Evolutionary conservation across 2,329 filamentous ascomycete genomes (phyloP), one percentile per base, ranked within the genome.

Genomic region (Fusarium ambrosium): DNA sequence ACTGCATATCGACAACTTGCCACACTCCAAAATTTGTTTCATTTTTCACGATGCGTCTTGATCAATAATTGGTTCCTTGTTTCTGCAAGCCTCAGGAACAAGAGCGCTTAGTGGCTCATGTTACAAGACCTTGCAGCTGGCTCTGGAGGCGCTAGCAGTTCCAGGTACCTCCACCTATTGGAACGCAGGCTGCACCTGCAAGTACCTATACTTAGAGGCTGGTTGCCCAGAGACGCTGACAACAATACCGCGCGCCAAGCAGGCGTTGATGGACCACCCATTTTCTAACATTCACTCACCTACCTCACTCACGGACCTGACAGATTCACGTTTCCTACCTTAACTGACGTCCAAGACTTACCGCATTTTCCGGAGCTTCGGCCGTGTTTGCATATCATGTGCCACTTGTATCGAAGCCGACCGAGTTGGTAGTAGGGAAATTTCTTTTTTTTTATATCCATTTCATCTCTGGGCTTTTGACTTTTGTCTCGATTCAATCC

Each of bases 231-330:
- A 67, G 76, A 75, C 72, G 68, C 64, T 39, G 64, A 29, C 59
- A 67, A 71, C 71, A 73, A 73, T 75, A 75, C 73, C 76, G 76
- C 75, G 75, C 76, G 76, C 76, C 74, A 77, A 72, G 65, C 51
- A 67, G 64, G 60, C 66, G 36, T 62, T 66, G 61, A 62, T 62
- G 53, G 60, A 34, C 64, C 45, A 37, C 27, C 58, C 64, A 53
- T 43, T 48, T 55, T 45, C 72, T 75, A 71, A 69, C 70, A 73
- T 70, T 77, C 65, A 69, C 67, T 32, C 69, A 69, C 68, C 27
- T 66, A 48, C 55, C 69, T 75, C 73, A 66, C 71, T 75, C 73
- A 66, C 71, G 69, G 55, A 43, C 41, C 41, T 20, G 41, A 66
- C 60, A 43, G 61, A 66, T 62, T 62, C 69, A 73, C 61, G 62